phyloP scores from a whole-genome alignment of 495 filamentous ascomycete species.

The Penicillium soppii region DNA sequence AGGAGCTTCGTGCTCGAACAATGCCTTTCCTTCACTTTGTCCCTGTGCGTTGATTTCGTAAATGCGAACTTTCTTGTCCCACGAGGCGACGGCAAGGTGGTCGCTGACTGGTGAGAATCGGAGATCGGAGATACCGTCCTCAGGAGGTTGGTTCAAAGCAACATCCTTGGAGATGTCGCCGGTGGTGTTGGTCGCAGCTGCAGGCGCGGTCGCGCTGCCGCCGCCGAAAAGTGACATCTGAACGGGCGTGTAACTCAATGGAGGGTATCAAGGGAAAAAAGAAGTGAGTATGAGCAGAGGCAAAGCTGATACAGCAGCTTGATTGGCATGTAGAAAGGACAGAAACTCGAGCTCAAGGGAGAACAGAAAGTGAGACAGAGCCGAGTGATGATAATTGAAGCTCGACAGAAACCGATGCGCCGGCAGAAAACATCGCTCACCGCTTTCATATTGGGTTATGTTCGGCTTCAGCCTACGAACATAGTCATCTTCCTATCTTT shows the following conservation, averaged over 20 bases:
- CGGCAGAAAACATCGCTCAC: slow-evolving; percentile 5
- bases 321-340: neutral
- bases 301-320: neutral
- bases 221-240: slow-evolving; percentile 63
- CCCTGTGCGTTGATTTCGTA: slow-evolving; percentile 78
- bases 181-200: slow-evolving; percentile 63
- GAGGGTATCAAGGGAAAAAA: neutral
- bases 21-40: slow-evolving; percentile 71
- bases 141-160: slow-evolving; percentile 68
- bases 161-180: slow-evolving; percentile 93
- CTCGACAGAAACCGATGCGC: slow-evolving; percentile 10
- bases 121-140: slow-evolving; percentile 84
- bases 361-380: neutral
- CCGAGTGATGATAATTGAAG: slow-evolving; percentile 6
- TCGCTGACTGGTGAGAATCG: slow-evolving; percentile 76
- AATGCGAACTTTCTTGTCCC: slow-evolving; percentile 93
- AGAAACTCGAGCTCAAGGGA: slow-evolving; percentile 1
- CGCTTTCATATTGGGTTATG: neutral
- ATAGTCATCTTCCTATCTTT: too few species aligned
- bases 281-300: neutral
- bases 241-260: slow-evolving; percentile 15
- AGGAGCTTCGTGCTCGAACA: slow-evolving; percentile 74
- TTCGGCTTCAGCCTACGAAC: neutral
- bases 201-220: slow-evolving; percentile 38
- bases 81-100: slow-evolving; percentile 80